A percentile compares a stretch with the other conserved stretches of the same genome.
Evolutionary conservation across 2,329 filamentous ascomycete species (phyloP).

Genomic region (Fusarium hainanense): DNA sequence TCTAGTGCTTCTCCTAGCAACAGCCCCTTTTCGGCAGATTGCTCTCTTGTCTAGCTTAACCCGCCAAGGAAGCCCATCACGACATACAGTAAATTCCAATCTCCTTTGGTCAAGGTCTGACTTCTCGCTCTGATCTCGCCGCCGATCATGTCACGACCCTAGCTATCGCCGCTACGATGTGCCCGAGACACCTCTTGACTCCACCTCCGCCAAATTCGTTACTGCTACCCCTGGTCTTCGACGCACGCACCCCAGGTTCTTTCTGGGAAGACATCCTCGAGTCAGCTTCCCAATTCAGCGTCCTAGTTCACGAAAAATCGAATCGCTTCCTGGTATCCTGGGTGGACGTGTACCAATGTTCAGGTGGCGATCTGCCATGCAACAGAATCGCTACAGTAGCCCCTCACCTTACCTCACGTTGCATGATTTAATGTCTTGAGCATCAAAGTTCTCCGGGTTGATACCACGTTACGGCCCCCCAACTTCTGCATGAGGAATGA

Average conservation of each 20-base stretch:
- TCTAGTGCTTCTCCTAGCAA: conserved; percentile 15
- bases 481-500: conserved; percentile 33
- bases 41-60: conserved; percentile 31
- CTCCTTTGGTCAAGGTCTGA: conserved; percentile 15
- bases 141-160: conserved; percentile 41
- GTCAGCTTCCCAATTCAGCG: conserved; percentile 30
- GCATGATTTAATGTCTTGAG: conserved; percentile 32
- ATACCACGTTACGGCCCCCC: conserved; percentile 22
- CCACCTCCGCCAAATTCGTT: conserved; percentile 31
- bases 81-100: conserved; percentile 30
- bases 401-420: conserved; percentile 23
- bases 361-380: conserved; percentile 34
- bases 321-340: conserved; percentile 16
- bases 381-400: conserved; percentile 11
- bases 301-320: conserved; percentile 14
- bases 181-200: conserved; percentile 15
- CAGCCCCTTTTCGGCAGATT: conserved; percentile 45
- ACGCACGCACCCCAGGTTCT: conserved; percentile 35
- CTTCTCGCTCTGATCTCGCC: conserved; percentile 28
- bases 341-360: conserved; percentile 13
- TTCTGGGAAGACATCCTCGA: conserved; percentile 24
- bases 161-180: conserved; percentile 28
- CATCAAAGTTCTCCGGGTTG: conserved; percentile 13
- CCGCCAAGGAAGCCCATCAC: conserved; percentile 36
- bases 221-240: conserved; percentile 19